These are phyloP conservation scores for Steccherinum ochraceum DNA, from an alignment of 768 basidiomycete species.

Conservation along the genomic window DNA sequence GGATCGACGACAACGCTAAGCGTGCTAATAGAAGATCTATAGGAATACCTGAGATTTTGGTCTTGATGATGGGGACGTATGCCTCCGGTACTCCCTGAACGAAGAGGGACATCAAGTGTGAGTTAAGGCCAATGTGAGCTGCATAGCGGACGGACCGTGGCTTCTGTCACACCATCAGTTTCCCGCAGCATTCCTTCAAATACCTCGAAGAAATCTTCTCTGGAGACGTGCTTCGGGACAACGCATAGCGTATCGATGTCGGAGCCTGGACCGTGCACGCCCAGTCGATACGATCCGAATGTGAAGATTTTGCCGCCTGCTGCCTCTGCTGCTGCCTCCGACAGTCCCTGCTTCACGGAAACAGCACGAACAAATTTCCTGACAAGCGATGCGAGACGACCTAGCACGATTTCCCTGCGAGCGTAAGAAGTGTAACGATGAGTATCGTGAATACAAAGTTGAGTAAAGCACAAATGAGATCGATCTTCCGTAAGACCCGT, in stretches of 20 bases:
- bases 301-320: slow-evolving; percentile 99
- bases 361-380: slow-evolving; percentile 89
- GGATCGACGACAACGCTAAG: slow-evolving; percentile 79
- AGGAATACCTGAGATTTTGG: slow-evolving; percentile 86
- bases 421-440: too few species aligned
- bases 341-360: slow-evolving; percentile 72
- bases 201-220: slow-evolving; percentile 92
- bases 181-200: slow-evolving; percentile 87
- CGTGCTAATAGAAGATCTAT: slow-evolving; percentile 94
- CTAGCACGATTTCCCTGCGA: slow-evolving; percentile 86
- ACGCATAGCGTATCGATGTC: slow-evolving; percentile 99
- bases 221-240: slow-evolving; percentile 91
- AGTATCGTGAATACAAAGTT: too few species aligned
- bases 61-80: slow-evolving; percentile 92
- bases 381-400: slow-evolving; percentile 81
- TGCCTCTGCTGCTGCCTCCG: slow-evolving; percentile 79
- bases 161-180: slow-evolving; percentile 78
- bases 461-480: too few species aligned
- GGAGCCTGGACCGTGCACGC: slow-evolving; percentile 91
- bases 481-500: too few species aligned
- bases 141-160: slow-evolving; percentile 59
- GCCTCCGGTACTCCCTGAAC: slow-evolving; percentile 91
- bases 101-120: slow-evolving; percentile 4
- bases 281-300: slow-evolving; percentile 95
- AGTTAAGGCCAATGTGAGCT: background rate